phyloP scores from a whole-genome alignment of 2,329 filamentous ascomycete species.

The Nothopassalora personata region DNA sequence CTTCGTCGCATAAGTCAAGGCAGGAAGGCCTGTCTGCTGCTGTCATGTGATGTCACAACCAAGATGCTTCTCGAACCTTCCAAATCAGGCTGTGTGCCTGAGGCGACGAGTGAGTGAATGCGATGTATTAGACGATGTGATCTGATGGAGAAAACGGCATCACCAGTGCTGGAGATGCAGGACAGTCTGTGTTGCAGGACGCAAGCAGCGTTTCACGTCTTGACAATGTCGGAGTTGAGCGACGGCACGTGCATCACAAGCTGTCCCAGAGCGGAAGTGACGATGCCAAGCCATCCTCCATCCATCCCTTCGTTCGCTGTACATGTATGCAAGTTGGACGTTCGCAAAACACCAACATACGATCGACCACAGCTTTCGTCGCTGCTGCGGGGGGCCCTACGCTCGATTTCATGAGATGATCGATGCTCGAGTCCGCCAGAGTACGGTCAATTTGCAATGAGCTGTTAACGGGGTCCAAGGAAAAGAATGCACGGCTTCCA shows the following conservation, averaged over 20 bases:
- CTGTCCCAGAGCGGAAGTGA: neutral
- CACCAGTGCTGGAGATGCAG: neutral
- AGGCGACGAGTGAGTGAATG: neutral
- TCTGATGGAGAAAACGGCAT: neutral
- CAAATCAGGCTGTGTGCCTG: neutral
- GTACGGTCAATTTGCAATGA: too few species aligned
- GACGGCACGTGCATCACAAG: neutral
- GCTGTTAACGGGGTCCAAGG: too few species aligned
- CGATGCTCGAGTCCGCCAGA: too few species aligned
- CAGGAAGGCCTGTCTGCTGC: neutral
- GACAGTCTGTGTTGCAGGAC: neutral
- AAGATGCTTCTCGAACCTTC: slow-evolving; percentile 1
- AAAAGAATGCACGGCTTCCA: too few species aligned
- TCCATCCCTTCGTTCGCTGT: too few species aligned
- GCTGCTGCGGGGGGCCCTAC: too few species aligned
- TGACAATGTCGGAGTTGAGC: neutral
- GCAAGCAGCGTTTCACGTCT: neutral
- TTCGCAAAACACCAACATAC: too few species aligned
- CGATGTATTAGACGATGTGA: neutral
- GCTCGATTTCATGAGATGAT: too few species aligned
- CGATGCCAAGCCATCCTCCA: neutral
- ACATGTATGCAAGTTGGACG: too few species aligned
- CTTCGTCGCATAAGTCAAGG: neutral
- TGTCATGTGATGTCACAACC: slow-evolving; percentile 1
- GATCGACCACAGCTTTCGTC: neutral